Evolutionary conservation across 148 eudicot genomes (phyloP).

Genomic region (Spergularia marina): DNA sequence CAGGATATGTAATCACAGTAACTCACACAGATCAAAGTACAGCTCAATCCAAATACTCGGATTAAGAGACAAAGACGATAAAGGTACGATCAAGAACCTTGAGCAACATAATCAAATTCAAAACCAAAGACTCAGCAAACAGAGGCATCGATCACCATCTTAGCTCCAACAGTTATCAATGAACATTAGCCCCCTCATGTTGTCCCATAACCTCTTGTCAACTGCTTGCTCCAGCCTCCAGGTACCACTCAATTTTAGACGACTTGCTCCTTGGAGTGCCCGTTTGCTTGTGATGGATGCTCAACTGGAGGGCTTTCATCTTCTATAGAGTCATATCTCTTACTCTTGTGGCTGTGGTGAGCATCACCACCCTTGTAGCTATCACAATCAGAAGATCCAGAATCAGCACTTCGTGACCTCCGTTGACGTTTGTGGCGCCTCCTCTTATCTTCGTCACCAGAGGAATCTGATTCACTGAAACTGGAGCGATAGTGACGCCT

Average conservation of each 20-base stretch:
- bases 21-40: too few species aligned
- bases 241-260: neutral
- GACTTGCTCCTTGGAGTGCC: neutral
- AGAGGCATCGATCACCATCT: neutral
- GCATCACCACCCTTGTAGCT: conserved; percentile 26
- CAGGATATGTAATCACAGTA: too few species aligned
- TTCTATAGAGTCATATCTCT: neutral
- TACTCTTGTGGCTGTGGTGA: conserved; percentile 15
- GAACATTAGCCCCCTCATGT: neutral
- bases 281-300: conserved; percentile 3
- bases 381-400: conserved; percentile 41
- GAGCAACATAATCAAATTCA: neutral
- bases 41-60: too few species aligned
- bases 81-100: too few species aligned
- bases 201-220: conserved; percentile 4
- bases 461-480: conserved; percentile 37
- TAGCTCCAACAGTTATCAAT: neutral
- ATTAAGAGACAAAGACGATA: too few species aligned
- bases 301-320: neutral
- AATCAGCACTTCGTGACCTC: conserved; percentile 36
- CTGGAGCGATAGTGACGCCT: conserved; percentile 37
- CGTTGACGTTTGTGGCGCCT: conserved; percentile 44
- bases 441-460: conserved; percentile 39
- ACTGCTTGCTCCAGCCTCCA: neutral
- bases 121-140: neutral